Evolutionary conservation across 2,329 filamentous ascomycete genomes (phyloP).

Genomic region (Pestalotiopsis sp.): DNA sequence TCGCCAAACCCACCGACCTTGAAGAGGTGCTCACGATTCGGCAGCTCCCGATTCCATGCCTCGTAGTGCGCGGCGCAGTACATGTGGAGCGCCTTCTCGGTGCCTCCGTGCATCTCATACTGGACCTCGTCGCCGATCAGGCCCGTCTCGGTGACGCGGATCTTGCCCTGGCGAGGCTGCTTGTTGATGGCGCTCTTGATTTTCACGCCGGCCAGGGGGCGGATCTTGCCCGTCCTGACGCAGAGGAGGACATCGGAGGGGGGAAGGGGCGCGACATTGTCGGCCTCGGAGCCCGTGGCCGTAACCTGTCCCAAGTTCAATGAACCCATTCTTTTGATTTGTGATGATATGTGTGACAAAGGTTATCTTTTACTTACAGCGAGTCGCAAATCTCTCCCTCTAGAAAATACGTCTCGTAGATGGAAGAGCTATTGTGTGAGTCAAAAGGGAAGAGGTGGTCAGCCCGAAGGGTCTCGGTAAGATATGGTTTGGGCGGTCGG

Average conservation of each 20-base stretch:
- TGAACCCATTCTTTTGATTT: constrained; percentile 11
- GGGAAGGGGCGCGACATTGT: constrained; percentile 26
- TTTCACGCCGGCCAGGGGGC: constrained; percentile 50
- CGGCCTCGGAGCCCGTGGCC: background rate
- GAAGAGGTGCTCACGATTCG: constrained; percentile 52
- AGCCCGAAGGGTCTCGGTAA: background rate
- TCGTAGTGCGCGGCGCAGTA: constrained; percentile 62
- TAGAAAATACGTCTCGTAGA: background rate
- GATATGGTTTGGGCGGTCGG: background rate
- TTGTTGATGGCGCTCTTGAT: constrained; percentile 62
- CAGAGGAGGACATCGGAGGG: constrained; percentile 53
- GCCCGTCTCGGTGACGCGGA: constrained; percentile 49
- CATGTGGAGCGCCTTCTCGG: constrained; percentile 64
- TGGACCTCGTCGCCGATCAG: constrained; percentile 64
- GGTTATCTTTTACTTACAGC: constrained; percentile 7
- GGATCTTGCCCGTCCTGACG: constrained; percentile 59
- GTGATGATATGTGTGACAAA: background rate
- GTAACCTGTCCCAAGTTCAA: constrained; percentile 10
- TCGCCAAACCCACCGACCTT: constrained; percentile 64
- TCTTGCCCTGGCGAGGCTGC: constrained; percentile 39
- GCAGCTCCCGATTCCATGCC: constrained; percentile 54
- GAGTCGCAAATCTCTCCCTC: background rate
- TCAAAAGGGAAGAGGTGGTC: background rate
- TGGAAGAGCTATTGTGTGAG: background rate
- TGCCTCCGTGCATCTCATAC: constrained; percentile 57